Percentiles rank a stretch among this genome's conserved stretches.
These are phyloP conservation scores for Trichoderma brevicompactum DNA, from an alignment of 2,329 filamentous ascomycete genomes.

Conservation along the genomic window DNA sequence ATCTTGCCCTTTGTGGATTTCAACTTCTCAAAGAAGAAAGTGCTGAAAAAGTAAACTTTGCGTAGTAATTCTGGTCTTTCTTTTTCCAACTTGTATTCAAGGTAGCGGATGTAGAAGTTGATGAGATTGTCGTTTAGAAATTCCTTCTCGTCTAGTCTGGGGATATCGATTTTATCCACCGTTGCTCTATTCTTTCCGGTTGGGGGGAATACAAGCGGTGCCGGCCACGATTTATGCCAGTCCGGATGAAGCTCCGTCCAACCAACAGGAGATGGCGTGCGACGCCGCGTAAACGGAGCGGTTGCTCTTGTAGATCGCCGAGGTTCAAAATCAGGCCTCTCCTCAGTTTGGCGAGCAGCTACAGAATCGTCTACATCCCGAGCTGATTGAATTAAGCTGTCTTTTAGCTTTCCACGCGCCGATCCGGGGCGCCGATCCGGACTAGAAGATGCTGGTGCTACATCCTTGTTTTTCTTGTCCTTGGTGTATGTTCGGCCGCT, in stretches of 20 bases:
- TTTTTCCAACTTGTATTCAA: slow-evolving; percentile 64
- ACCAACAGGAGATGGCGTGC: slow-evolving; percentile 32
- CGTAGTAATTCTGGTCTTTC: slow-evolving; percentile 60
- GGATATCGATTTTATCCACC: slow-evolving; percentile 73
- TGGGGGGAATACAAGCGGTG: slow-evolving; percentile 64
- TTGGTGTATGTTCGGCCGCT: neutral
- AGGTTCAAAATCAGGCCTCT: slow-evolving; percentile 30
- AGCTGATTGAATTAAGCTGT: slow-evolving; percentile 34
- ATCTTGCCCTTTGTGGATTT: slow-evolving; percentile 66
- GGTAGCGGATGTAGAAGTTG: slow-evolving; percentile 79
- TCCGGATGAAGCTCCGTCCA: slow-evolving; percentile 58
- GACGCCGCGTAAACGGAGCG: slow-evolving; percentile 24
- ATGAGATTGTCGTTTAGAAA: slow-evolving; percentile 94
- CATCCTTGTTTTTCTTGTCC: neutral
- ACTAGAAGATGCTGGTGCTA: neutral
- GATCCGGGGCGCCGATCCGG: neutral
- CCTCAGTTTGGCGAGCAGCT: neutral
- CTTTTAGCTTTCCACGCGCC: slow-evolving; percentile 35
- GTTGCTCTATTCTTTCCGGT: slow-evolving; percentile 64
- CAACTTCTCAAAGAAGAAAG: slow-evolving; percentile 84
- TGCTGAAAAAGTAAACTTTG: slow-evolving; percentile 87
- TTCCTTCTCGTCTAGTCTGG: slow-evolving; percentile 78
- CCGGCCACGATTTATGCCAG: slow-evolving; percentile 60
- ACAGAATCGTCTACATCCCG: neutral
- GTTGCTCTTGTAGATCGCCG: slow-evolving; percentile 37